Evolutionary conservation across 2,329 filamentous ascomycete genomes (phyloP), one percentile per base, ranked within the genome.

Genomic region (Xylariaceae sp.): DNA sequence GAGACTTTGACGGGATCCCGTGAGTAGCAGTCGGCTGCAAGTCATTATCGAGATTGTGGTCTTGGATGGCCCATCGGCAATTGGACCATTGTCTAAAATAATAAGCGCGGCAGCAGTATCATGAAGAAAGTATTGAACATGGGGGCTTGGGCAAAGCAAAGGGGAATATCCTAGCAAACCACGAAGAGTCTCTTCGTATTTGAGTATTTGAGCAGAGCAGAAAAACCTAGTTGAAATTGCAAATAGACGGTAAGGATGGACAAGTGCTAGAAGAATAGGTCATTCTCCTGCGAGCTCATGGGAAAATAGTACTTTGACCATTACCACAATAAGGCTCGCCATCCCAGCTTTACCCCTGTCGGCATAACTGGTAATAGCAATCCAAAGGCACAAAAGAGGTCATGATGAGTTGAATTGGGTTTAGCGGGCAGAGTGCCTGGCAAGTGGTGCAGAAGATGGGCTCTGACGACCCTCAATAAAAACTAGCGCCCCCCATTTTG

Each of bases 401-500:
- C 39, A 43, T 41, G 39, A 37, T 21, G 31, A 17, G 28, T 11
- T 40, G 39, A 26, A 58, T 46, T 37, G 8, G 21, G 53, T 23
- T 60, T 61, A 61, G 58, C 43, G 54, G 29, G 40, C 21, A 21
- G 34, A 31, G 39, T 21, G 44, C 9, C 19, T 33, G 11, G 41
- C 21, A 14, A 26, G 31, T 21, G 31, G 33, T 48, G 39, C 48
- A 34, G 17, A 51, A 34, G 47, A 44, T 17, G 31, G 11, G n/a
- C n/a, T 45, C 28, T 31, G 67, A 66, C 61, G 62, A 58, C 65
- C 70, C 71, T 76, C 73, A 75, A 75, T 73, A 73, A 75, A 76
- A 71, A 43, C 73, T 76, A 76, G 74, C 74, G 74, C 71, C 71
- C 34, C 72, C 71, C 68, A 71, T 64, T 65, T 56, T 68, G 61